Evolutionary conservation across 208 protist species (phyloP).

Genomic region (Histomonas meleagridis): DNA sequence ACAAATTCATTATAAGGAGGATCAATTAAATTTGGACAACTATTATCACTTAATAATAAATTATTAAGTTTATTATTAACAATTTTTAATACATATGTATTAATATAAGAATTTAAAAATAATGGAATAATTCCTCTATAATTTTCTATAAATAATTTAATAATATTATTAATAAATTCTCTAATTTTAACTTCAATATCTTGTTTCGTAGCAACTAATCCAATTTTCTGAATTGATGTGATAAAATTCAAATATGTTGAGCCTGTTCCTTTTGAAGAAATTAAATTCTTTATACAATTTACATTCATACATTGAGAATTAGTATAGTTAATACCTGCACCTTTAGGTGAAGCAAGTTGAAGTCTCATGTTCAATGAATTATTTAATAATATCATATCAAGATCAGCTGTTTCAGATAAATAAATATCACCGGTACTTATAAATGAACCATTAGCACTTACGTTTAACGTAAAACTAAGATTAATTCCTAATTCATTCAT

Average conservation of each 20-base stretch:
- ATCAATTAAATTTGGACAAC: not conserved
- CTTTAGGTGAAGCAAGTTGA: not conserved
- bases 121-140: not conserved
- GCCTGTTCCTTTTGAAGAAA: not conserved
- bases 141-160: not conserved
- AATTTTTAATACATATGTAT: not conserved
- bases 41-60: not conserved
- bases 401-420: not conserved
- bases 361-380: not conserved
- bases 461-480: not conserved
- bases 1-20: not conserved
- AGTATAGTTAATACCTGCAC: not conserved
- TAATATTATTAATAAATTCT: not conserved
- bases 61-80: not conserved
- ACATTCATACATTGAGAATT: not conserved
- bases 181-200: not conserved
- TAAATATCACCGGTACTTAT: not conserved
- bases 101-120: not conserved
- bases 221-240: not conserved
- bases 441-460: not conserved
- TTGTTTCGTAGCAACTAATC: not conserved
- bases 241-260: not conserved
- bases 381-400: not conserved
- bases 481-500: not conserved
- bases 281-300: not conserved